Conservation (phyloP, 495 filamentous ascomycete genomes). For the Barbatosphaeria neglecta region DNA sequence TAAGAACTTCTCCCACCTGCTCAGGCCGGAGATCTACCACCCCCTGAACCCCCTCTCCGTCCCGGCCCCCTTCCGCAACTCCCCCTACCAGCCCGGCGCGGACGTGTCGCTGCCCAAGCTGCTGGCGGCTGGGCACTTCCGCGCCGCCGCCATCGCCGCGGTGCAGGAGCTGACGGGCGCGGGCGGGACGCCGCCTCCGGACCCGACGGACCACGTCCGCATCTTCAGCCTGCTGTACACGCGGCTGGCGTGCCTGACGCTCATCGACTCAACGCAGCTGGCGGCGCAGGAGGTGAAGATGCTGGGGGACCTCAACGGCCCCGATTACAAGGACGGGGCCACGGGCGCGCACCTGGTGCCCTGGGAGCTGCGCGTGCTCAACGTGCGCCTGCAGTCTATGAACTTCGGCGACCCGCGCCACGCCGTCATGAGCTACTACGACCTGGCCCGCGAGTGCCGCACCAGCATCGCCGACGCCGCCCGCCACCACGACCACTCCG, state of each 20-base stretch:
- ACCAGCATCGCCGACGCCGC: slow-evolving; percentile 29
- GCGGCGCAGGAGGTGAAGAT: slow-evolving; percentile 80
- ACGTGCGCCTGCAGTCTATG: slow-evolving; percentile 70
- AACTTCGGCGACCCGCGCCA: slow-evolving; percentile 74
- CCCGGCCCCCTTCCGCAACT: slow-evolving; percentile 49
- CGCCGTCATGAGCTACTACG: slow-evolving; percentile 79
- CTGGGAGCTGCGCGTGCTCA: slow-evolving; percentile 76
- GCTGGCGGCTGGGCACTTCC: slow-evolving; percentile 49
- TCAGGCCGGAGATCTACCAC: slow-evolving; percentile 71
- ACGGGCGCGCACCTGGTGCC: slow-evolving; percentile 55
- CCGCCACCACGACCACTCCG: slow-evolving; percentile 26
- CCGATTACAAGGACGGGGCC: slow-evolving; percentile 49
- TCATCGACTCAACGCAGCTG: slow-evolving; percentile 53
- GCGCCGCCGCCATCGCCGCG: slow-evolving; percentile 62
- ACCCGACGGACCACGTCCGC: slow-evolving; percentile 42
- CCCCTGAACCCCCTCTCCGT: slow-evolving; percentile 55
- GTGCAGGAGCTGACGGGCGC: slow-evolving; percentile 52
- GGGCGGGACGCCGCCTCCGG: slow-evolving; percentile 27
- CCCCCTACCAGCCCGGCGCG: slow-evolving; percentile 29
- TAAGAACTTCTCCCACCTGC: slow-evolving; percentile 71
- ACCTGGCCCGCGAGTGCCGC: slow-evolving; percentile 68
- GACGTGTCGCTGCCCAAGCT: slow-evolving; percentile 42
- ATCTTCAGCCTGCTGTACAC: slow-evolving; percentile 75
- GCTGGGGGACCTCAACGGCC: slow-evolving; percentile 65
- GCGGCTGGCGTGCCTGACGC: slow-evolving; percentile 69